Conservation (phyloP, 305 asterid genomes). For the Fraxinus ornus region DNA sequence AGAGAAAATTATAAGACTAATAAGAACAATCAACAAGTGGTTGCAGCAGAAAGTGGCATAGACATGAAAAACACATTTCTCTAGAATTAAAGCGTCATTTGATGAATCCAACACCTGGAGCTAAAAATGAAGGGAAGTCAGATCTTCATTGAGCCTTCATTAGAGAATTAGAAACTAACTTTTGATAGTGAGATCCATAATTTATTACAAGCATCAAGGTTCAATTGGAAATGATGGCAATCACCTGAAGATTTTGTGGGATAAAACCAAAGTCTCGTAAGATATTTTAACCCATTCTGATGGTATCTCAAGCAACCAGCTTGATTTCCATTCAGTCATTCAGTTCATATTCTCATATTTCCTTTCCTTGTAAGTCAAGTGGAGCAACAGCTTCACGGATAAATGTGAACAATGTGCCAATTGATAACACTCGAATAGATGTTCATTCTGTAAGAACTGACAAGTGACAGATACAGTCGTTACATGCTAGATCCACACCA, state of each 20-base stretch:
- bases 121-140: background rate
- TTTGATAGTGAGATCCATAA: background rate
- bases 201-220: background rate
- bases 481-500: background rate
- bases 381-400: background rate
- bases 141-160: slow-evolving; percentile 5
- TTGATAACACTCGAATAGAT: background rate
- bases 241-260: background rate
- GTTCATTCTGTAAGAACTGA: background rate
- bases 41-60: background rate
- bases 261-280: background rate
- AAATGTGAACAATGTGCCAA: background rate
- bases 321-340: background rate
- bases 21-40: background rate
- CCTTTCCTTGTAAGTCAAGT: background rate
- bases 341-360: background rate
- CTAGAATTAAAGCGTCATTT: slow-evolving; percentile 10
- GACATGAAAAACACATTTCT: background rate
- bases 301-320: background rate
- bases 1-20: background rate
- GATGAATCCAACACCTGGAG: background rate
- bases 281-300: background rate
- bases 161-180: slow-evolving; percentile 1
- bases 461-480: background rate
- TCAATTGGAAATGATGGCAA: background rate